Conservation (phyloP, 2,329 filamentous ascomycete genomes). For the Byssoonygena ceratinophila region DNA sequence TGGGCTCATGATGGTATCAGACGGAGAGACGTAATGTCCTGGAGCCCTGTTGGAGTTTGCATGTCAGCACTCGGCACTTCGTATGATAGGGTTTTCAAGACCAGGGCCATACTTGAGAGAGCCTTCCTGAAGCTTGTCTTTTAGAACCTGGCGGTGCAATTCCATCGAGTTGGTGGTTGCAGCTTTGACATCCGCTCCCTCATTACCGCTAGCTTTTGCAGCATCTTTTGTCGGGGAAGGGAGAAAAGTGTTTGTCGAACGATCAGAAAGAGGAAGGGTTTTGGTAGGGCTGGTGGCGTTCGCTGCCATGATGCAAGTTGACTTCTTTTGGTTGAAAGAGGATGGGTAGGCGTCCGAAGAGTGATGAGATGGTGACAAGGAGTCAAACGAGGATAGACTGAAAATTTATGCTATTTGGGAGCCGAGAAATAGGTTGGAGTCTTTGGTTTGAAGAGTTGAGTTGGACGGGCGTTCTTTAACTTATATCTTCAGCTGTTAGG, state of each 20-base stretch:
- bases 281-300: conserved; percentile 16
- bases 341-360: too few species aligned
- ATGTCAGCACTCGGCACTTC: neutral
- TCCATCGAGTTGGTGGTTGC: conserved; percentile 32
- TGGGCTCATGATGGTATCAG: conserved; percentile 42
- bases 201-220: conserved; percentile 8
- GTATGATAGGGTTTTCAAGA: neutral
- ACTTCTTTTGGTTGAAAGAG: too few species aligned
- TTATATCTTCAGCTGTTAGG: neutral
- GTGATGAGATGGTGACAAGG: too few species aligned
- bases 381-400: neutral
- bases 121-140: conserved; percentile 32
- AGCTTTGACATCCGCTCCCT: conserved; percentile 27
- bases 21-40: conserved; percentile 39
- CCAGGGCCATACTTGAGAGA: conserved; percentile 30
- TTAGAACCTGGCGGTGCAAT: conserved; percentile 35
- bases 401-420: neutral
- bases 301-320: neutral
- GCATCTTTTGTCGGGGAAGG: neutral
- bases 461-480: neutral
- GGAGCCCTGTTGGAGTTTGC: conserved; percentile 20
- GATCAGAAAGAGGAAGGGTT: conserved; percentile 30
- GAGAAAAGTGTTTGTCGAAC: conserved; percentile 36
- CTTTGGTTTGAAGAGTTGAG: neutral
- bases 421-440: neutral